Evolutionary conservation across 2,329 filamentous ascomycete species (phyloP).

Genomic region (Nemania bipapillata): DNA sequence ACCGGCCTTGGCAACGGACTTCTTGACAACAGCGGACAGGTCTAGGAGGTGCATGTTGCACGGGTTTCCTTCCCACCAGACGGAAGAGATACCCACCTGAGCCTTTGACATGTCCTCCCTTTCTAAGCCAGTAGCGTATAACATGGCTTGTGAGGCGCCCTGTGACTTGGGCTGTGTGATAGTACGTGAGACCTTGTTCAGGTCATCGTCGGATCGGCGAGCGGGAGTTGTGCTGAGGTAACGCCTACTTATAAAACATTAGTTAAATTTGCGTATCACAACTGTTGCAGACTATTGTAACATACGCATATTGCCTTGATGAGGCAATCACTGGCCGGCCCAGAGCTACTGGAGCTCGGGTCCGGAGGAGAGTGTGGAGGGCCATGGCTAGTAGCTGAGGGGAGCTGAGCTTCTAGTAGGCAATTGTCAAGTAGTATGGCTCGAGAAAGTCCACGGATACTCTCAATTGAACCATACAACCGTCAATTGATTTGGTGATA

Average conservation of each 20-base stretch:
- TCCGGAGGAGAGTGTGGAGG: constrained; percentile 48
- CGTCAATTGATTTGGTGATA: constrained; percentile 11
- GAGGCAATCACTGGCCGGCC: constrained; percentile 43
- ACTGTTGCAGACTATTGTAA: not conserved
- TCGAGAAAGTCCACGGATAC: not conserved
- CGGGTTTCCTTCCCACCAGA: constrained; percentile 98
- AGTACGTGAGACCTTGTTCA: constrained; percentile 84
- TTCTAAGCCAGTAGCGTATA: constrained; percentile 90
- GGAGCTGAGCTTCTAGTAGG: constrained; percentile 24
- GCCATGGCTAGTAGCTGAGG: constrained; percentile 43
- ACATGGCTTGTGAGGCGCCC: constrained; percentile 98
- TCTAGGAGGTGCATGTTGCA: constrained; percentile 99
- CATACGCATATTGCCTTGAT: constrained; percentile 49
- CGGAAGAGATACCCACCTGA: constrained; percentile 96
- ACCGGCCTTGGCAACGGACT: constrained; percentile 73
- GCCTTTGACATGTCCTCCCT: constrained; percentile 94
- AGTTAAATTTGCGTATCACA: constrained; percentile 7
- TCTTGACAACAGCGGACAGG: constrained; percentile 78
- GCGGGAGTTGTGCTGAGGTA: constrained; percentile 63
- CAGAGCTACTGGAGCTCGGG: constrained; percentile 48
- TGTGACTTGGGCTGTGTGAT: constrained; percentile 99
- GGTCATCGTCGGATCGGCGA: constrained; percentile 62
- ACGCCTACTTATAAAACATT: constrained; percentile 55
- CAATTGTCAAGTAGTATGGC: constrained; percentile 19
- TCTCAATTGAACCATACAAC: constrained; percentile 28